Conservation (phyloP, 83 land plant genomes). For the Picea abies region DNA sequence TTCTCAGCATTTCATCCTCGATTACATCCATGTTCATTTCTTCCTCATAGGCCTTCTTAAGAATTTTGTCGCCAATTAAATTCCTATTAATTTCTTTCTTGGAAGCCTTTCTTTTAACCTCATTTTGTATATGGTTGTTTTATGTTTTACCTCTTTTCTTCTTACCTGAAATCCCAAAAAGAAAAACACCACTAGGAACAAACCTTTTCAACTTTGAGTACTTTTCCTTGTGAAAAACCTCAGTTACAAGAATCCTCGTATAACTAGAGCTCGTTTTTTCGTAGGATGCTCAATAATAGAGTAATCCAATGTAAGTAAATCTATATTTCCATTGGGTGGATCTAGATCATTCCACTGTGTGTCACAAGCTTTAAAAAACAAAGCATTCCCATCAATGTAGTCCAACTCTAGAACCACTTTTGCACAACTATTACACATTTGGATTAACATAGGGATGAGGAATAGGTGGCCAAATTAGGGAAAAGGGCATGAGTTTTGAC, state of each 20-base stretch:
- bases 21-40: constrained; percentile 9
- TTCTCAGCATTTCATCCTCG: constrained; percentile 15
- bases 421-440: neutral
- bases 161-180: constrained; percentile 26
- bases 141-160: neutral
- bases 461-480: constrained; percentile 55
- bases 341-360: constrained; percentile 33
- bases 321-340: neutral
- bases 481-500: constrained; percentile 58
- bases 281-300: neutral
- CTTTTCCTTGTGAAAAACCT: constrained; percentile 23
- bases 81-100: constrained; percentile 3
- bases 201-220: constrained; percentile 1
- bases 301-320: neutral
- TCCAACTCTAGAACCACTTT: constrained; percentile 44
- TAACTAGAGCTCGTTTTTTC: constrained; percentile 1
- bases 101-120: neutral
- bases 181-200: constrained; percentile 19
- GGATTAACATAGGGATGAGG: constrained; percentile 1
- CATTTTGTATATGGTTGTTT: too few relatives aligned
- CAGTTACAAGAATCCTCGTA: constrained; percentile 26
- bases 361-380: constrained; percentile 56
- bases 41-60: neutral
- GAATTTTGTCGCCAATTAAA: constrained; percentile 24
- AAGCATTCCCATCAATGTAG: constrained; percentile 52